These are phyloP conservation scores for Arthrinium puccinioides DNA, from an alignment of 2,329 filamentous ascomycete species.

Conservation along the genomic window DNA sequence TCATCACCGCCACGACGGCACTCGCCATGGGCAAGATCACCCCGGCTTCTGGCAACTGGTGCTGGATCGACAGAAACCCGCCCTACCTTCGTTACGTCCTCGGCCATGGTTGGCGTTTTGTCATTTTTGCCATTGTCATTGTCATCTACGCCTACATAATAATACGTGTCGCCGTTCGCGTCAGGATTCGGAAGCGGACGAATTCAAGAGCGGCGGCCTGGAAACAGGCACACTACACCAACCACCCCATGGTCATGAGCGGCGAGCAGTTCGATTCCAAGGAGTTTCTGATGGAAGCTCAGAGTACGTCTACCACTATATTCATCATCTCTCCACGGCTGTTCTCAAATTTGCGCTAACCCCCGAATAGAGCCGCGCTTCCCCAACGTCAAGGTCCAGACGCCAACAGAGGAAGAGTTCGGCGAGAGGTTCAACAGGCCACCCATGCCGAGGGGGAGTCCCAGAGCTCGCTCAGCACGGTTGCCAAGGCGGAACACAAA, in stretches of 20 bases:
- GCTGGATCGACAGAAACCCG: conserved; percentile 6
- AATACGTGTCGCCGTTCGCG: neutral
- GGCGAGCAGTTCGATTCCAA: too few relatives aligned
- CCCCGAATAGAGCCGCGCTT: too few relatives aligned
- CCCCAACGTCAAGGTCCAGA: too few relatives aligned
- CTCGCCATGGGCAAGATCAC: conserved; percentile 3
- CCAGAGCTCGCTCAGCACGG: neutral
- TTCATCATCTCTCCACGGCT: too few relatives aligned
- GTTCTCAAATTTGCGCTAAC: too few relatives aligned
- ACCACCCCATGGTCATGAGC: too few relatives aligned
- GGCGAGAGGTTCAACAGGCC: neutral
- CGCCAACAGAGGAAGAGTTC: conserved; percentile 1
- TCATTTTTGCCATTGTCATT: neutral
- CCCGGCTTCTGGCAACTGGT: conserved; percentile 8
- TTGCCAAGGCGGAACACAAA: neutral
- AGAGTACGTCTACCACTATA: too few relatives aligned
- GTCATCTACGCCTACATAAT: conserved; percentile 5
- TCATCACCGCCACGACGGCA: conserved; percentile 4
- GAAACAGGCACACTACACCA: too few relatives aligned
- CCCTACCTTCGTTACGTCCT: conserved; percentile 5
- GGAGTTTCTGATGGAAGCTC: too few relatives aligned
- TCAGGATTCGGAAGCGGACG: conserved; percentile 2
- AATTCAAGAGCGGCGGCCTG: too few relatives aligned
- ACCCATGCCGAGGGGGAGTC: neutral
- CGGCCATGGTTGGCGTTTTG: conserved; percentile 7